Conservation (phyloP, 306 rosid species). For the Quercus mongolica region DNA sequence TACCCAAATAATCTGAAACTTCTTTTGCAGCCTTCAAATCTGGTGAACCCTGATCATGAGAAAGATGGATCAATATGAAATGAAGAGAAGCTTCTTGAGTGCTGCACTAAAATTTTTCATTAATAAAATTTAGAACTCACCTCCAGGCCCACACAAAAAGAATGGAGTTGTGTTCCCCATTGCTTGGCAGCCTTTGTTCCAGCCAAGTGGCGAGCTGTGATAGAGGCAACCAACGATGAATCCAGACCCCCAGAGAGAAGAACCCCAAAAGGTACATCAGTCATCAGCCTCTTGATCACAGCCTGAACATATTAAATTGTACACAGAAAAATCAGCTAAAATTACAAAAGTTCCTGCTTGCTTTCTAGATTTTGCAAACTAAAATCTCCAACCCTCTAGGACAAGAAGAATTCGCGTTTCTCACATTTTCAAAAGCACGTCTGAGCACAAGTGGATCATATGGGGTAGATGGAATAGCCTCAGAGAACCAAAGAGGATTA, state of each 20-base stretch:
- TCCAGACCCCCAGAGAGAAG: slow-evolving; percentile 91
- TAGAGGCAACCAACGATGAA: slow-evolving; percentile 91
- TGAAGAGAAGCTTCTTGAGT: not conserved
- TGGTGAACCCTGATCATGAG: slow-evolving; percentile 76
- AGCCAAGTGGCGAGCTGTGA: slow-evolving; percentile 84
- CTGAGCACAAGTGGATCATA: slow-evolving; percentile 87
- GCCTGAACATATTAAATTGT: slow-evolving; percentile 47
- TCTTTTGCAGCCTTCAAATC: slow-evolving; percentile 94
- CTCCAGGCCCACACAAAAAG: slow-evolving; percentile 93
- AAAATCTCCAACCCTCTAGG: not conserved
- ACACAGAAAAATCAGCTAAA: not conserved
- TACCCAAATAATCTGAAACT: slow-evolving; percentile 89
- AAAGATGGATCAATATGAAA: slow-evolving; percentile 4
- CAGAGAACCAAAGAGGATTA: slow-evolving; percentile 88
- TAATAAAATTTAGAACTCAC: slow-evolving; percentile 25
- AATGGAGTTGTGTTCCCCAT: slow-evolving; percentile 92
- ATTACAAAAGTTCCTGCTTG: too few species aligned
- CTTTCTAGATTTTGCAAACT: not conserved
- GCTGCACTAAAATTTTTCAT: not conserved
- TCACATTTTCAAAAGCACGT: slow-evolving; percentile 72
- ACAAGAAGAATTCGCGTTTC: not conserved
- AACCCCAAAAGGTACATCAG: slow-evolving; percentile 97
- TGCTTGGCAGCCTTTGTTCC: slow-evolving; percentile 82
- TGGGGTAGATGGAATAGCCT: slow-evolving; percentile 74
- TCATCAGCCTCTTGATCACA: slow-evolving; percentile 91